These are phyloP conservation scores for Melastoma candidum DNA, from an alignment of 441 rosid species.

Conservation along the genomic window DNA sequence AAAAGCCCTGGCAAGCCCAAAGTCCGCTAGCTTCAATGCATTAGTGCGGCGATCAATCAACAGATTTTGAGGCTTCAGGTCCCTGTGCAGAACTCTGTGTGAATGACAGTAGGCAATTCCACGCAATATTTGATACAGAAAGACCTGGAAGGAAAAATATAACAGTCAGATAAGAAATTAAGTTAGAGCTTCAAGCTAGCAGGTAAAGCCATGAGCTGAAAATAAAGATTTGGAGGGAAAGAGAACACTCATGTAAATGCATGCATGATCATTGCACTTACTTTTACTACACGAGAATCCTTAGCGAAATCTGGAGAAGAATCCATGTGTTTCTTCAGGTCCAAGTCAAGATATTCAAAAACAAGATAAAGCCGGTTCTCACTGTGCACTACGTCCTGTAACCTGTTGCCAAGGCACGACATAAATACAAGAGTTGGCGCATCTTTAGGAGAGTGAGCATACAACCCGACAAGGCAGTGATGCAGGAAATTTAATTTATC, in stretches of 20 bases:
- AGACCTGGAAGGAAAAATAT: constrained; percentile 43
- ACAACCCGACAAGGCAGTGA: no score
- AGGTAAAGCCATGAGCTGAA: not conserved
- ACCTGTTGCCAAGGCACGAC: constrained; percentile 26
- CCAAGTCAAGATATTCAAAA: constrained; percentile 94
- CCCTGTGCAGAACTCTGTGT: constrained; percentile 95
- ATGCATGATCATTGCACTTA: constrained; percentile 28
- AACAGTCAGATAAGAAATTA: not conserved
- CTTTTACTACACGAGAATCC: constrained; percentile 73
- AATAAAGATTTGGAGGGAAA: no score
- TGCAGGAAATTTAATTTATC: no score
- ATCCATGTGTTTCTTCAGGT: constrained; percentile 97
- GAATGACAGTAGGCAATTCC: constrained; percentile 99
- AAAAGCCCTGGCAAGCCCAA: constrained; percentile 97
- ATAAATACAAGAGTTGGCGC: not conserved
- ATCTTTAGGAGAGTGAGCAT: no score
- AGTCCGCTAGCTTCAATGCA: constrained; percentile 94
- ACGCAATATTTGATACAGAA: constrained; percentile 88
- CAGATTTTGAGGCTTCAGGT: constrained; percentile 90
- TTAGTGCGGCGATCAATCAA: constrained; percentile 83
- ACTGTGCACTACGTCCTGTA: constrained; percentile 98
- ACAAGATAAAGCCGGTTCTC: constrained; percentile 90
- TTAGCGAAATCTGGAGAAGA: constrained; percentile 84
- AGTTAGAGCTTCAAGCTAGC: not conserved
- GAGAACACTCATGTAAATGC: not conserved